Percentiles rank a stretch among this genome's conserved stretches.
phyloP scores from a whole-genome alignment of 2,329 filamentous ascomycete species.

The Cercospora zeae-maydis region DNA sequence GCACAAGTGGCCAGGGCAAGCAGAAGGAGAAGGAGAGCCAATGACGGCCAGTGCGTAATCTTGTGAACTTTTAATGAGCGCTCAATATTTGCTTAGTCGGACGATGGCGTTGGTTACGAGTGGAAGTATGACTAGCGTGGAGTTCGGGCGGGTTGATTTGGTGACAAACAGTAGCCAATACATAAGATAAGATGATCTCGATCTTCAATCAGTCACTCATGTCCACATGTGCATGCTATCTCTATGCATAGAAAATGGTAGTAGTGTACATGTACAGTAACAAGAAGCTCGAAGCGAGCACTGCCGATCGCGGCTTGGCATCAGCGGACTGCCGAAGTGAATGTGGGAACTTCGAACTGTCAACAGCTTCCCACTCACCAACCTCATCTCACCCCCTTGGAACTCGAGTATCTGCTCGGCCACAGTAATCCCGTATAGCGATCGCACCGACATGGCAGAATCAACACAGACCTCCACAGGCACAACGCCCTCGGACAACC shows the following conservation, averaged over 20 bases:
- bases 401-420: not conserved
- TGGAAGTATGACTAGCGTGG: not conserved
- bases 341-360: not conserved
- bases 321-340: not conserved
- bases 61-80: not conserved
- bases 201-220: not conserved
- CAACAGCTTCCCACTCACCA: not conserved
- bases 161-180: not conserved
- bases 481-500: conserved; percentile 22
- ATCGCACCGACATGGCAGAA: conserved; percentile 13
- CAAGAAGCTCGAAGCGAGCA: not conserved
- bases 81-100: not conserved
- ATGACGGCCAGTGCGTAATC: not conserved
- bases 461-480: conserved; percentile 9
- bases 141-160: not conserved
- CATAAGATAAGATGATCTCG: conserved; percentile 1
- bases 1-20: conserved; percentile 39
- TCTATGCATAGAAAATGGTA: not conserved
- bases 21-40: conserved; percentile 24
- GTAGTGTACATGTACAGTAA: not conserved
- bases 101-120: conserved; percentile 2
- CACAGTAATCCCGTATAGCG: not conserved
- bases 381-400: not conserved
- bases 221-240: not conserved
- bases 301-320: not conserved